A percentile compares a stretch with the other conserved stretches of the same genome.
These are phyloP conservation scores for Colletotrichum incanum DNA, from an alignment of 2,329 filamentous ascomycete species.

Conservation along the genomic window DNA sequence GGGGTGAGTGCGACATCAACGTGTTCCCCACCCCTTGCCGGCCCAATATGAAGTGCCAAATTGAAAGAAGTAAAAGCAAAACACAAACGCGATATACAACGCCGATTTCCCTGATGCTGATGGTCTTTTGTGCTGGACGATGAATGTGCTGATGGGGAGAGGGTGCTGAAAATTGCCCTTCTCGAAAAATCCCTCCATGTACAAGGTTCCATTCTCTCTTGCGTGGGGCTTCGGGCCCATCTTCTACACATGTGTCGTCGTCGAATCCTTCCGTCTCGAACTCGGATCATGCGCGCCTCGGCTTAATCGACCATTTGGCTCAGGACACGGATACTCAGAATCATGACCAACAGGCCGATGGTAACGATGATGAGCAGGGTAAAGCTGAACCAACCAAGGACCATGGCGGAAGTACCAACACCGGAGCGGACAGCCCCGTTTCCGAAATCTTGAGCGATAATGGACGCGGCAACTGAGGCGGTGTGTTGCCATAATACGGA, in stretches of 20 bases:
- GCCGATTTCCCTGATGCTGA: slow-evolving; percentile 40
- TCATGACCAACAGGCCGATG: slow-evolving; percentile 95
- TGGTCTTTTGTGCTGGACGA: slow-evolving; percentile 31
- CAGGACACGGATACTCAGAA: slow-evolving; percentile 89
- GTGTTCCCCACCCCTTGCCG: slow-evolving; percentile 25
- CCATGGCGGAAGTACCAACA: slow-evolving; percentile 95
- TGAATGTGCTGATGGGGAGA: slow-evolving; percentile 26
- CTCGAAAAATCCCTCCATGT: slow-evolving; percentile 21
- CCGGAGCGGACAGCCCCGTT: slow-evolving; percentile 91
- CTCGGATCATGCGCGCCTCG: not conserved
- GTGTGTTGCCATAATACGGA: slow-evolving; percentile 93
- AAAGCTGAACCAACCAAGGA: slow-evolving; percentile 98
- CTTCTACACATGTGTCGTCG: slow-evolving; percentile 20
- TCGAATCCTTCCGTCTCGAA: slow-evolving; percentile 17
- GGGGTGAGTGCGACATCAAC: slow-evolving; percentile 3
- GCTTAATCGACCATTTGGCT: slow-evolving; percentile 66
- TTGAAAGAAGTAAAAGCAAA: slow-evolving; percentile 28
- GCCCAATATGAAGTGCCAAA: slow-evolving; percentile 32
- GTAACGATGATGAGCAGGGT: slow-evolving; percentile 94
- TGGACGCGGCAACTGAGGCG: slow-evolving; percentile 93
- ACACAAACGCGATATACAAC: slow-evolving; percentile 35
- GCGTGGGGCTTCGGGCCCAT: slow-evolving; percentile 13
- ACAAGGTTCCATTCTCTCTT: slow-evolving; percentile 17
- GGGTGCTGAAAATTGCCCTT: slow-evolving; percentile 1
- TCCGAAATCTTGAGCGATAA: slow-evolving; percentile 92